Evolutionary conservation across 305 asterid species (phyloP), one percentile per base, ranked within the genome.

Genomic region (Plantago rigida): DNA sequence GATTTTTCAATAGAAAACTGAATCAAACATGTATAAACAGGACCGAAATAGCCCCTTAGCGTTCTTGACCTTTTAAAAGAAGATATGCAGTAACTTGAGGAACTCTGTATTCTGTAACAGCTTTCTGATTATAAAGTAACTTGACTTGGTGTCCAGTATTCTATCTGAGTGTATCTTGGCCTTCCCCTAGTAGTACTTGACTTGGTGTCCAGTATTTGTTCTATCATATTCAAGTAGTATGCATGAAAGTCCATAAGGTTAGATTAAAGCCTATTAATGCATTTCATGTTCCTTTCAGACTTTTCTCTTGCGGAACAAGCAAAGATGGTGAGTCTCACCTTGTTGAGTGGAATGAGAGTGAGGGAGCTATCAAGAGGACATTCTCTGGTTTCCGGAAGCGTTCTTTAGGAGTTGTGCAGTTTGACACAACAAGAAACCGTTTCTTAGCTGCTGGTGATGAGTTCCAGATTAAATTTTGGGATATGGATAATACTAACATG

Each of bases 271-370:
- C 5, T 54, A 29, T 11, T 54, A 17, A 26, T n/a, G 22, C 24
- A 1, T 29, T 29, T 19, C 59, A 10, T 53, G 14, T 48, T 59
- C 48, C 63, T 75, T 71, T 46, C 80, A 87, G 96, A 69, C 76
- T 87, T 69, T 87, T 87, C 67, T 87, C 94, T 47, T 87, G 96
- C 75, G 96, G 94, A 69, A 87, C 96, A 13, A 79, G 96, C 75
- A 87, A 87, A 77, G 94, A 83, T 22, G 96, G 96, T 49, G 94
- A 87, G 53, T 83, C 94, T 31, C 84, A 69, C 69, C 85, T 87
- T 48, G 96, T 85, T 60, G 96, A 85, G 68, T 87, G 96, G 96
- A 85, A 85, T 74, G 96, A 87, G 79, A 87, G 93, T 77, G 96
- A 87, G 78, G 96, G 96, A 13, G 89, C 89, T 45, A 80, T 85